Conservation (phyloP, 164 flowering plant genomes). For the Annona squamosa region DNA sequence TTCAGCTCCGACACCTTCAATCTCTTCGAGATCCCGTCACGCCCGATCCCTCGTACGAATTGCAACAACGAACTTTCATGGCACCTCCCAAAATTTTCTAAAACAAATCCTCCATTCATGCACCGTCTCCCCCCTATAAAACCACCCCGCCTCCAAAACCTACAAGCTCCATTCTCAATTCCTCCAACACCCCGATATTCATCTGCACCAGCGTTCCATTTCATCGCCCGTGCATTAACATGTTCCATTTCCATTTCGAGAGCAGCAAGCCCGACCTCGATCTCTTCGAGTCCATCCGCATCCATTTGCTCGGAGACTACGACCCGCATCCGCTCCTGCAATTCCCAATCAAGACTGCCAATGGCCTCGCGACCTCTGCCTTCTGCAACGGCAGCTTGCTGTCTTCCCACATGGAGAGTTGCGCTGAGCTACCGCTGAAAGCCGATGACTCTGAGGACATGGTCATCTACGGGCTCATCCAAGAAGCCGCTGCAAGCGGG, state of each 20-base stretch:
- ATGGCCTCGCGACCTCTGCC: slow-evolving; percentile 26
- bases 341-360: background rate
- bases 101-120: background rate
- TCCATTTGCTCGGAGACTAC: slow-evolving; percentile 41
- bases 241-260: slow-evolving; percentile 8
- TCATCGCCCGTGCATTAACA: background rate
- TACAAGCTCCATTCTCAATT: no score
- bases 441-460: slow-evolving; percentile 83
- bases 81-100: no score
- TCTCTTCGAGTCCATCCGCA: slow-evolving; percentile 43
- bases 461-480: slow-evolving; percentile 56
- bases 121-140: background rate
- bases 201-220: background rate
- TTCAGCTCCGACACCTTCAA: slow-evolving; percentile 52
- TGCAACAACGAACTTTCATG: no score
- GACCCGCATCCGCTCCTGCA: slow-evolving; percentile 1
- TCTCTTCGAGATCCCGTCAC: slow-evolving; percentile 53
- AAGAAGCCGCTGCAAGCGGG: slow-evolving; percentile 60
- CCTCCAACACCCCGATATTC: background rate
- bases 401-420: slow-evolving; percentile 53
- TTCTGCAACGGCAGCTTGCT: slow-evolving; percentile 35
- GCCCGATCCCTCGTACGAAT: slow-evolving; percentile 61
- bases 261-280: slow-evolving; percentile 29
- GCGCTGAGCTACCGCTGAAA: slow-evolving; percentile 80
- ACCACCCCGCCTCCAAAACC: background rate